These are phyloP conservation scores for Tephrocybe rancida DNA, from an alignment of 768 basidiomycete genomes.

Conservation along the genomic window DNA sequence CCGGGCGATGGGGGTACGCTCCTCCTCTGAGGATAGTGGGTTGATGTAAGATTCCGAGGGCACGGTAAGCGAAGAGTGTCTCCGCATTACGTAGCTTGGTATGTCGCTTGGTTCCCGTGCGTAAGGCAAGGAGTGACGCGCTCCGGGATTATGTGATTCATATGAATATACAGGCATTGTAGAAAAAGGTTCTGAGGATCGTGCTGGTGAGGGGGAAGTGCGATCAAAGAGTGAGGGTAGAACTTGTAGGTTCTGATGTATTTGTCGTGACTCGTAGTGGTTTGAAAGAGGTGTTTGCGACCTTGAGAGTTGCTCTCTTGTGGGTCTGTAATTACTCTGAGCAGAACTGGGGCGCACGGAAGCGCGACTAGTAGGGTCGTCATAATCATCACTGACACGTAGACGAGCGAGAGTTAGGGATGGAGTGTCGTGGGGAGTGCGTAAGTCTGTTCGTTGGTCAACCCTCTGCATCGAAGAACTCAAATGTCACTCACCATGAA, in stretches of 20 bases:
- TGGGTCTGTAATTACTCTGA: neutral
- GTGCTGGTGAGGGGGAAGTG: neutral
- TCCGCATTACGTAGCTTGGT: neutral
- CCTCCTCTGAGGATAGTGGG: neutral
- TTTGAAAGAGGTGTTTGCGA: constrained; percentile 5
- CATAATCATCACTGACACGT: constrained; percentile 40
- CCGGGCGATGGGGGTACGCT: constrained; percentile 3
- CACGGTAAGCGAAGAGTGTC: neutral
- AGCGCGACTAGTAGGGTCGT: constrained; percentile 13
- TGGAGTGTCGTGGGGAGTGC: constrained; percentile 30
- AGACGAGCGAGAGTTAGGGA: constrained; percentile 45
- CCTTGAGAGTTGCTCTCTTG: neutral
- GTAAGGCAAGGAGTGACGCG: neutral
- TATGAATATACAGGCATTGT: neutral
- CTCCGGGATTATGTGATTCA: constrained; percentile 4
- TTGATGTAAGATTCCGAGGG: neutral
- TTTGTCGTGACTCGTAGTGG: neutral
- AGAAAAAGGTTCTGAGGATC: neutral
- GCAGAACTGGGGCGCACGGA: constrained; percentile 10
- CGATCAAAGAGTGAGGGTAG: constrained; percentile 1
- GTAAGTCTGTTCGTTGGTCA: constrained; percentile 12
- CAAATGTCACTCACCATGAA: constrained; percentile 46
- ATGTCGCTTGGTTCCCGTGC: neutral
- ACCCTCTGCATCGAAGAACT: neutral
- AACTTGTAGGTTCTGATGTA: neutral